Percentiles rank a stretch among this genome's conserved stretches.
phyloP scores from a whole-genome alignment of 305 asterid genomes.

The Rubia tinctorum region DNA sequence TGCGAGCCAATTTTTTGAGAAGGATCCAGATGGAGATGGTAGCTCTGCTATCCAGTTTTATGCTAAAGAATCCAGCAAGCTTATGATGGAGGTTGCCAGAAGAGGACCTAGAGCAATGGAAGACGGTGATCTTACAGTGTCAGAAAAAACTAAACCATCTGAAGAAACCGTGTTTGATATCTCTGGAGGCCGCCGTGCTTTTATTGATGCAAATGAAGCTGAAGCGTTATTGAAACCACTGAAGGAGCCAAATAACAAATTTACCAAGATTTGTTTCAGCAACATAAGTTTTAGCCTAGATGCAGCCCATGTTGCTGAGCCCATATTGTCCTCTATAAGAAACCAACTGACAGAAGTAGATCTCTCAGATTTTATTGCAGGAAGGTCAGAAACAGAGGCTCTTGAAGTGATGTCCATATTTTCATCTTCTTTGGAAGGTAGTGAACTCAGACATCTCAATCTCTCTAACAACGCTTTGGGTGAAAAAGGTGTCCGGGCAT shows the following conservation, averaged over 20 bases:
- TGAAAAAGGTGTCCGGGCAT: conserved; percentile 86
- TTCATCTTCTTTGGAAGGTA: conserved; percentile 65
- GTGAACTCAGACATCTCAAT: conserved; percentile 58
- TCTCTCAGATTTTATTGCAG: conserved; percentile 89
- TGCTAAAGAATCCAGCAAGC: conserved; percentile 88
- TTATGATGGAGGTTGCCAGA: conserved; percentile 80
- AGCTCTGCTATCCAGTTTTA: conserved; percentile 81
- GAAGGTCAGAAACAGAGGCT: conserved; percentile 84
- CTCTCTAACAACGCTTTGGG: conserved; percentile 92
- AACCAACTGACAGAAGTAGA: conserved; percentile 73
- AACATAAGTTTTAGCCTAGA: conserved; percentile 82
- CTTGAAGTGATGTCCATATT: conserved; percentile 81
- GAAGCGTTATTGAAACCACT: conserved; percentile 55
- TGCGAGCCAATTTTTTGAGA: conserved; percentile 64
- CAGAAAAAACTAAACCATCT: conserved; percentile 41
- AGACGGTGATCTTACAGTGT: conserved; percentile 38
- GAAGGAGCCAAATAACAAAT: conserved; percentile 55
- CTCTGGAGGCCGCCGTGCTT: conserved; percentile 77
- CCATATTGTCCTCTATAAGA: conserved; percentile 61
- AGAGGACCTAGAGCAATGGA: conserved; percentile 62
- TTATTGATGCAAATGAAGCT: conserved; percentile 59
- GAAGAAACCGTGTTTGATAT: conserved; percentile 65
- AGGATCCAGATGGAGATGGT: conserved; percentile 89
- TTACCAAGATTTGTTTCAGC: conserved; percentile 79
- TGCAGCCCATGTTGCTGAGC: conserved; percentile 72